phyloP scores from a whole-genome alignment of 768 basidiomycete genomes.

The Pholiota conissans region DNA sequence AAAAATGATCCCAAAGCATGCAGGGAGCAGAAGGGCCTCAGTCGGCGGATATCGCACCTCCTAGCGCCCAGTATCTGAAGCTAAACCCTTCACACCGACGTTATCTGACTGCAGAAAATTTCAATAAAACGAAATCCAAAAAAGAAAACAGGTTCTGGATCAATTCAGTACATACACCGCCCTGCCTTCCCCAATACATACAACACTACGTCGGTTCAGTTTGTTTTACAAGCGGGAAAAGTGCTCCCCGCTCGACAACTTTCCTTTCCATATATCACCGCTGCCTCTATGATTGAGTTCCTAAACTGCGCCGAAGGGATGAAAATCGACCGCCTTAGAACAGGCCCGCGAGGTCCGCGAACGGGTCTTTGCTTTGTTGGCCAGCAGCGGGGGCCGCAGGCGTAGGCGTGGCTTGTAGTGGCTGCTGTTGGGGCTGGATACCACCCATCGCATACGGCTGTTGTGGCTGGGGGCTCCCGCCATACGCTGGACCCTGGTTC shows the following conservation, averaged over 20 bases:
- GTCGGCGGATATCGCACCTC: no score
- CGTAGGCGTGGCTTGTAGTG: conserved; percentile 17
- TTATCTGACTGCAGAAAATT: neutral
- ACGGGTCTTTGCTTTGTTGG: conserved; percentile 71
- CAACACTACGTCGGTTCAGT: no score
- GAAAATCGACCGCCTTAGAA: conserved; percentile 42
- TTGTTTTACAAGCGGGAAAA: neutral
- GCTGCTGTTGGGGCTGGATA: conserved; percentile 15
- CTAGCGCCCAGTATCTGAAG: no score
- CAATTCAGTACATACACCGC: neutral
- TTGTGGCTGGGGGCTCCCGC: conserved; percentile 6
- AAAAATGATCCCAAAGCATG: no score
- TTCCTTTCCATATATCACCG: neutral
- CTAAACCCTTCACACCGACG: no score
- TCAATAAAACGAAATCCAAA: neutral
- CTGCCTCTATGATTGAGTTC: neutral
- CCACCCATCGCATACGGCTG: conserved; percentile 5
- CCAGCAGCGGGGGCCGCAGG: conserved; percentile 15
- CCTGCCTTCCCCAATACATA: no score
- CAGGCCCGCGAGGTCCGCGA: conserved; percentile 77
- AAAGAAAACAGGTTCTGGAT: neutral
- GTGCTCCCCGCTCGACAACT: neutral
- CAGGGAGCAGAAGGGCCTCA: no score
- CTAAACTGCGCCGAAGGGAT: neutral
- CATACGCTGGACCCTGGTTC: neutral